Base-by-base conservation (phyloP, 2,329 filamentous ascomycete species). In the Bipolaris bicolor region DNA sequence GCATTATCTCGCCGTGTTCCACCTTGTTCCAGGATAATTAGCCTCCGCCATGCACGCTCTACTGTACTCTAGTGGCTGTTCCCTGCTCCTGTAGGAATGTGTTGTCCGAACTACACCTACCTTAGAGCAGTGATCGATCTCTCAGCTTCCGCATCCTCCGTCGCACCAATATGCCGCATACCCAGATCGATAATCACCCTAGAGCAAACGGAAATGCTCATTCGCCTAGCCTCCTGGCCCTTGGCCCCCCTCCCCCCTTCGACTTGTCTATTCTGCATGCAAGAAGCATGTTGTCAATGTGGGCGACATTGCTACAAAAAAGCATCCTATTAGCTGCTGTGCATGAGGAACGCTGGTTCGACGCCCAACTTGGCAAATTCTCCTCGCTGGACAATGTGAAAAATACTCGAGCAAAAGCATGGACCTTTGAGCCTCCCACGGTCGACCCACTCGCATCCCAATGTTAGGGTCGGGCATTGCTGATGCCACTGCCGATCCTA, bases 401-500 rank as follows among this genome's bases (percentile, higher is more conserved):
- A 22, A 36, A 22, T 31, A 33, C 47, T 37, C 52, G 41, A 20
- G 52, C 29, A 37, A 49, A 36, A 20, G 57, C 56, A 61, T 52
- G 58, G 52, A 43, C 55, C 37, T 22, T 15, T 20, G 45, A 44
- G 20, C 18, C 39, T 15, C 52, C 22, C 41, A 58, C 51, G 39
- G 26, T 46, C 11, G 45, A 52, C 43, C 52, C 52, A 53, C 52
- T 53, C 20, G 41, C 36, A 36, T 47, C 43, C 51, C 48, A 49
- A 49, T 45, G n/a, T 46, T 41, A 33, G 29, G 39, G 18, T 24
- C 29, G 46, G 58, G 55, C 34, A 47, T 45, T 46, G 44, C 41
- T 50, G 47, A 55, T 52, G 41, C 46, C 40, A 34, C 46, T 52
- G 58, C 52, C 47, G 56, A 58, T 61, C 44, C 36, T 34, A 51